A percentile compares a stretch with the other conserved stretches of the same genome.
Conservation (phyloP, 2,329 filamentous ascomycete genomes). For the Botrytis porri region DNA sequence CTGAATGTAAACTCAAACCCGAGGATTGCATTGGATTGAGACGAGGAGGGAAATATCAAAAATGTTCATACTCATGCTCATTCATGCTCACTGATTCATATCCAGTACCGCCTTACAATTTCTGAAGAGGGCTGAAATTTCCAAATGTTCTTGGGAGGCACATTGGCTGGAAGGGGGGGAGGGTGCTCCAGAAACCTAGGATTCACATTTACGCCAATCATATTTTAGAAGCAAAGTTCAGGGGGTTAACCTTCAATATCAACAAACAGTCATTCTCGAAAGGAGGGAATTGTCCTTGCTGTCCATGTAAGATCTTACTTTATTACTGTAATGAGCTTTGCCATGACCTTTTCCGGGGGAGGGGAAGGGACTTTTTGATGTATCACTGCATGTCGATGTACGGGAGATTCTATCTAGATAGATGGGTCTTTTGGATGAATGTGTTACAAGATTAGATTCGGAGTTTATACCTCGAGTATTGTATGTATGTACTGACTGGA, state of each 20-base stretch:
- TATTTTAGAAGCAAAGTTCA: not conserved
- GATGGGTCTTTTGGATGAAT: not conserved
- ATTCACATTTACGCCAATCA: slow-evolving; percentile 1
- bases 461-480: not conserved
- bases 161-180: not conserved
- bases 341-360: not conserved
- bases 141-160: not conserved
- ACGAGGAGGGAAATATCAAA: not conserved
- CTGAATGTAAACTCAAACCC: not conserved
- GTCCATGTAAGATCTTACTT: not conserved
- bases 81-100: not conserved
- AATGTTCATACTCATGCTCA: not conserved
- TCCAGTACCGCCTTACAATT: not conserved
- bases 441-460: not conserved
- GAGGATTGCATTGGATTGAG: not conserved
- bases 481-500: no score
- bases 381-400: not conserved
- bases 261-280: not conserved
- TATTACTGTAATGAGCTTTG: not conserved
- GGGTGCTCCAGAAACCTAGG: slow-evolving; percentile 1
- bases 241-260: slow-evolving; percentile 4
- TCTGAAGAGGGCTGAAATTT: not conserved
- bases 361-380: not conserved
- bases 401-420: not conserved
- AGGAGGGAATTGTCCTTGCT: not conserved